Evolutionary conservation across 177 flowering plant species (phyloP), one percentile per base, ranked within the genome.

Genomic region (Tripterygium wilfordii): DNA sequence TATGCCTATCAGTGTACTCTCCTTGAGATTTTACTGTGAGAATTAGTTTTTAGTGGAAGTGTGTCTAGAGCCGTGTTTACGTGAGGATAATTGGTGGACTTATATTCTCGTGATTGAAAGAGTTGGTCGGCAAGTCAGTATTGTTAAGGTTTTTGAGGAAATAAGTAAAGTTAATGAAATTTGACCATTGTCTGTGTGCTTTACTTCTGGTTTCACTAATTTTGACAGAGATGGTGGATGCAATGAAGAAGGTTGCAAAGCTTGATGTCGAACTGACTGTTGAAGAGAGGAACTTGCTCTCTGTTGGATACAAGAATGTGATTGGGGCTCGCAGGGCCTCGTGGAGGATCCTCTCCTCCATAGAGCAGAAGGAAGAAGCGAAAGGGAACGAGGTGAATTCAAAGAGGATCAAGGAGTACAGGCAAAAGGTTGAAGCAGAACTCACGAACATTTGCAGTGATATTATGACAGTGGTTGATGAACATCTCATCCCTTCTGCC

Each of bases 181-280:
- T n/a, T n/a, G n/a, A n/a, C n/a, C n/a, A n/a, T n/a, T n/a, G n/a
- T n/a, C n/a, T n/a, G n/a, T n/a, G n/a, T n/a, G n/a, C n/a, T n/a
- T n/a, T n/a, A n/a, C n/a, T n/a, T n/a, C n/a, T n/a, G n/a, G n/a
- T n/a, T n/a, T n/a, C n/a, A n/a, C n/a, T n/a, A 10, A 22, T 32
- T 46, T 19, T 48, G 19, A 9, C 71, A 75, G 74, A 75, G 47
- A 75, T 75, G 77, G 80, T 69, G 58, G 80, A 72, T 16, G 36
- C 80, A 7, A 69, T 76, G 80, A 76, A 69, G 56, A 72, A 62
- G 8, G 67, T 76, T 35, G 80, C 75, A 12, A 63, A 53, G n/a
- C 61, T 76, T 26, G 65, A 72, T 44, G 68, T 72, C 23, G 80
- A 76, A 26, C 48, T 76, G 66, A 76, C 78, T 0, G 60, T 69